These are phyloP conservation scores for Fusarium sp. DNA, from an alignment of 2,329 filamentous ascomycete genomes.

Conservation along the genomic window DNA sequence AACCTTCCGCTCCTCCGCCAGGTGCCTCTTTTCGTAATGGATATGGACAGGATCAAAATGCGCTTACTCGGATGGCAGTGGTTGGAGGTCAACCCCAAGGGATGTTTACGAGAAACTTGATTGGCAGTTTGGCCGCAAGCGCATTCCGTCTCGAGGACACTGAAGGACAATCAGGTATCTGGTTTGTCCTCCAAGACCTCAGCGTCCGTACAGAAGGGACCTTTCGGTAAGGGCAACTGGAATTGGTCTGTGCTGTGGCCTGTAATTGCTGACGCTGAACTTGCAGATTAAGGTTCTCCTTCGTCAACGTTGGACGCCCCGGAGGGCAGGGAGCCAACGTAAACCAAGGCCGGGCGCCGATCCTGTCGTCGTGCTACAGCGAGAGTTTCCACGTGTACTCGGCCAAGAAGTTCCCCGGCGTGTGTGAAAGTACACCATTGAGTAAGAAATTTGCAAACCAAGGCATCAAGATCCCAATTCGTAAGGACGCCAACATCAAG, in stretches of 20 bases:
- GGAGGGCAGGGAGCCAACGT: slow-evolving; percentile 56
- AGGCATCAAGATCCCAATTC: slow-evolving; percentile 95
- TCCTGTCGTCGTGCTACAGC: slow-evolving; percentile 86
- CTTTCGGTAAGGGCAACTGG: slow-evolving; percentile 73
- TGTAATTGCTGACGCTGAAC: slow-evolving; percentile 24
- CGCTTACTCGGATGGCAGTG: slow-evolving; percentile 48
- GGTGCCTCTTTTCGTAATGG: slow-evolving; percentile 44
- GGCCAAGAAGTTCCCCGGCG: slow-evolving; percentile 97
- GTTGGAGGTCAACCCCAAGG: slow-evolving; percentile 68
- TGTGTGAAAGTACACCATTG: slow-evolving; percentile 89
- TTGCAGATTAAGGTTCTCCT: slow-evolving; percentile 71
- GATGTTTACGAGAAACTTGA: slow-evolving; percentile 95
- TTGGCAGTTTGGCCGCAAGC: slow-evolving; percentile 89
- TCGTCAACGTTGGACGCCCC: slow-evolving; percentile 80
- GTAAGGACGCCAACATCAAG: slow-evolving; percentile 77
- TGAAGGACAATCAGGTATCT: slow-evolving; percentile 84
- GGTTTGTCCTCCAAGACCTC: slow-evolving; percentile 96
- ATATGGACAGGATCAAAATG: slow-evolving; percentile 45
- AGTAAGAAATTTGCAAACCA: slow-evolving; percentile 94
- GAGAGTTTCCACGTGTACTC: slow-evolving; percentile 93
- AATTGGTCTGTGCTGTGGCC: background rate
- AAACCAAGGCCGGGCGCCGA: slow-evolving; percentile 79
- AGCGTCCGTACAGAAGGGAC: slow-evolving; percentile 92
- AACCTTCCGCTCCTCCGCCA: slow-evolving; percentile 41
- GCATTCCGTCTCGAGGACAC: slow-evolving; percentile 85